These are phyloP conservation scores for Triangularia verruculosa DNA, from an alignment of 2,329 filamentous ascomycete genomes.

Conservation along the genomic window DNA sequence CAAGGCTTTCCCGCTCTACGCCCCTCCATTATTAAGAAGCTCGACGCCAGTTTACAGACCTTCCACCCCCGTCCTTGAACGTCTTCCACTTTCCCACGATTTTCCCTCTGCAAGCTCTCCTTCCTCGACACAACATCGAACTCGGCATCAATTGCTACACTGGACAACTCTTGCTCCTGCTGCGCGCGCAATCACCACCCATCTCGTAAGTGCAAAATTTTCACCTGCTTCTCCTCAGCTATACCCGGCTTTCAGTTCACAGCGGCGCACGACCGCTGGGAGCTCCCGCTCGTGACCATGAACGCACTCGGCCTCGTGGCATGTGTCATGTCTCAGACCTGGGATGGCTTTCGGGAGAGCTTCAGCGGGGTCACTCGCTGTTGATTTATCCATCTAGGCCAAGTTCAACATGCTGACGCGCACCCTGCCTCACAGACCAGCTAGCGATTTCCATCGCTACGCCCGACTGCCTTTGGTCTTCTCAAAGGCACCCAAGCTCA, in stretches of 20 bases:
- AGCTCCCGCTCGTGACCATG: neutral
- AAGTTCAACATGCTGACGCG: conserved; percentile 15
- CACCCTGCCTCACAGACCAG: conserved; percentile 5
- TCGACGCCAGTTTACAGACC: conserved; percentile 15
- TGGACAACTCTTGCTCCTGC: neutral
- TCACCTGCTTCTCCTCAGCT: neutral
- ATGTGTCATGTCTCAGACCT: conserved; percentile 1
- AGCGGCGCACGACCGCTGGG: neutral
- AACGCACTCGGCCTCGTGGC: neutral
- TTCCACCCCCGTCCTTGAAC: conserved; percentile 14
- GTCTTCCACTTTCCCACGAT: conserved; percentile 10
- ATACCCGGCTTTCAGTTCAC: too few relatives aligned
- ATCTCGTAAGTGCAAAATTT: neutral
- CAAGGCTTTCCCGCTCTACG: conserved; percentile 18
- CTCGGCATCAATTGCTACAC: neutral
- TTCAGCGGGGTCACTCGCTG: neutral
- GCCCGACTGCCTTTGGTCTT: conserved; percentile 60
- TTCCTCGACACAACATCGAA: conserved; percentile 6
- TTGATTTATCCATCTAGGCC: neutral
- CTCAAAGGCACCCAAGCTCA: conserved; percentile 58
- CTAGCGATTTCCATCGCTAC: neutral
- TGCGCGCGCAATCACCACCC: neutral
- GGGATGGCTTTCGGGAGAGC: neutral
- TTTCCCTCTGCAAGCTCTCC: conserved; percentile 9
- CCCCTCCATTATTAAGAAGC: conserved; percentile 26